Conservation (phyloP, 2,329 filamentous ascomycete species). For the Cercospora zeae-maydis region DNA sequence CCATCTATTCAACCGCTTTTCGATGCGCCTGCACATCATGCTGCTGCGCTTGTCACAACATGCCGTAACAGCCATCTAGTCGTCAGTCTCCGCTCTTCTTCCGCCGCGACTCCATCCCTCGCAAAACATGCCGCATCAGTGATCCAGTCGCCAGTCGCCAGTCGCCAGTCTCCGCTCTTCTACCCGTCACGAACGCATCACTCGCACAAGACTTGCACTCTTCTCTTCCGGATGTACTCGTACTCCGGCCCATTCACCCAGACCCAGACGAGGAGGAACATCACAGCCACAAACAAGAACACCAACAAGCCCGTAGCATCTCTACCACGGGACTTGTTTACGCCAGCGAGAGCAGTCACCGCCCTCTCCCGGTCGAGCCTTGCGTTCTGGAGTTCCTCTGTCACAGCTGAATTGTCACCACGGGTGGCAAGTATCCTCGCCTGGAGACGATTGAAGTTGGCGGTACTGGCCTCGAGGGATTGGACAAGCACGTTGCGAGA, state of each 20-base stretch:
- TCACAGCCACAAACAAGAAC: background rate
- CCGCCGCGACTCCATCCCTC: background rate
- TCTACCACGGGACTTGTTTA: background rate
- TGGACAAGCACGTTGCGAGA: slow-evolving; percentile 2
- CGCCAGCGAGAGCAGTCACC: background rate
- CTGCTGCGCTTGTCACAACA: background rate
- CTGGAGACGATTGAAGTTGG: slow-evolving; percentile 5
- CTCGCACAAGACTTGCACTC: background rate
- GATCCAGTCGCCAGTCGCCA: background rate
- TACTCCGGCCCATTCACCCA: slow-evolving; percentile 7
- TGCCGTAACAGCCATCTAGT: background rate
- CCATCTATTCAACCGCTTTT: background rate
- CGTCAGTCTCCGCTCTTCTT: background rate
- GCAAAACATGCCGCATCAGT: background rate
- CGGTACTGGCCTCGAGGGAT: slow-evolving; percentile 9
- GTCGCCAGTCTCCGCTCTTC: background rate
- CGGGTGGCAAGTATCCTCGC: background rate
- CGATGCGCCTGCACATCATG: background rate
- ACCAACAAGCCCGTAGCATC: background rate
- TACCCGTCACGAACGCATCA: background rate
- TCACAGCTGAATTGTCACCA: background rate
- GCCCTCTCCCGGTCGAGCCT: background rate
- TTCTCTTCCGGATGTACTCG: slow-evolving; percentile 4
- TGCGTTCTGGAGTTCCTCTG: background rate
- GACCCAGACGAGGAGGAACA: background rate